Evolutionary conservation across 352 stramenopile species (phyloP), one percentile per base, ranked within the genome.

Genomic region (Phytopythium cucurbitacearum): DNA sequence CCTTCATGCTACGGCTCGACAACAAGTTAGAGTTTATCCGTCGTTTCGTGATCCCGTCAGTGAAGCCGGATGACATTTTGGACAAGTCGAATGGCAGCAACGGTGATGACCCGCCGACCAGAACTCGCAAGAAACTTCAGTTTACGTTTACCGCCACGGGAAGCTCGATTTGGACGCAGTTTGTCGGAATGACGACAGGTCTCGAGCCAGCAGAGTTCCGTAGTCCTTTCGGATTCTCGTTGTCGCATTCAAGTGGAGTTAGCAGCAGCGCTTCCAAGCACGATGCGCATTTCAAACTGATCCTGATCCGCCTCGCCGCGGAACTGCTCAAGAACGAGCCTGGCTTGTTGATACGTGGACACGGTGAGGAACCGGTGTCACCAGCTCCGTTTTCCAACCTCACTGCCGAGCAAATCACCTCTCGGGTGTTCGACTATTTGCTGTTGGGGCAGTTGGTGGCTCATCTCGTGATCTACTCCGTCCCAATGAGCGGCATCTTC

Each of bases 371-470:
- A 44, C 33, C 40, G 10, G 37, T 57, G 9, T 13, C 16, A 1
- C 1, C 21, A 12, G 21, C 21, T 9, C 39, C 41, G 7, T 28
- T 40, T 28, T 13, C 6, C 3, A 3, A 38, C 5, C 10, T 11
- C 4, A 39, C 48, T 1, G 15, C 49, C 1, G 50, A 67, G 35
- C 48, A 65, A 0, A 9, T 64, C 39, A 35, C 12, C 35, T 43
- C 42, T 13, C 61, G 65, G 42, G 60, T 88, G 28, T 48, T 75
- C 5, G 69, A 64, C 28, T 88, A 73, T 51, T 87, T 73, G 46
- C 60, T 90, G 49, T 63, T 90, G 8, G 80, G 80, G 7, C 67
- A 87, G 59, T 55, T 91, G 12, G 53, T 84, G 36, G 80, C 80
- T 41, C 71, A 87, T 44, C 63, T 88, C 44, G 71, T 80, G 45